Conservation (phyloP, 768 basidiomycete genomes). For the Tephrocybe rancida region DNA sequence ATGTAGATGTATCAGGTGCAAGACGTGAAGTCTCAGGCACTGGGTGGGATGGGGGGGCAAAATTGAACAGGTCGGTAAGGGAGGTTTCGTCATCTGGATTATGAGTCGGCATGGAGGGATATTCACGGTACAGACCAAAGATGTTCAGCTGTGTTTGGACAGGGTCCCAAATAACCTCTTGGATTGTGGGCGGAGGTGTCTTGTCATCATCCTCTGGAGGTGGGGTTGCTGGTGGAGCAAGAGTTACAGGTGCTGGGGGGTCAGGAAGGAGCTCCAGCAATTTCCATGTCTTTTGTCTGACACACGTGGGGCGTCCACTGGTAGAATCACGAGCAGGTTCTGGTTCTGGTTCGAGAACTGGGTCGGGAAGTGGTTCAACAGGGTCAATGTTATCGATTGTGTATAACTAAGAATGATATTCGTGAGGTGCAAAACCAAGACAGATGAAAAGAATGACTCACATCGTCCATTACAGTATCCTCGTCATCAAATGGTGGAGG, state of each 20-base stretch:
- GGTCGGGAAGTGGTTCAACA: too few relatives aligned
- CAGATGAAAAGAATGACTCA: too few relatives aligned
- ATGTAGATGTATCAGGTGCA: neutral
- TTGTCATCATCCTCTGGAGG: neutral
- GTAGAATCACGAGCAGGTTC: too few relatives aligned
- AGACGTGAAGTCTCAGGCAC: neutral
- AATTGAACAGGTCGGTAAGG: slow-evolving; percentile 4
- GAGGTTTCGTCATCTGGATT: slow-evolving; percentile 12
- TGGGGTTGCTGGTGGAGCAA: neutral
- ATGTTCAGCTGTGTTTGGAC: slow-evolving; percentile 9
- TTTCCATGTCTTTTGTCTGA: too few relatives aligned
- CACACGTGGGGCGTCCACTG: too few relatives aligned
- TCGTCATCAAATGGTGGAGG: neutral
- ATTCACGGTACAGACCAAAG: slow-evolving; percentile 17
- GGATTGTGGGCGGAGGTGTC: neutral
- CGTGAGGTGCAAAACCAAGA: too few relatives aligned
- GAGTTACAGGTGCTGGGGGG: neutral
- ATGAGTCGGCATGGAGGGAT: slow-evolving; percentile 11
- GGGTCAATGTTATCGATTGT: too few relatives aligned
- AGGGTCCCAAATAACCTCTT: slow-evolving; percentile 2
- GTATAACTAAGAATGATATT: too few relatives aligned
- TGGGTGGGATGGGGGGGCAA: neutral
- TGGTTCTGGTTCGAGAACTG: too few relatives aligned
- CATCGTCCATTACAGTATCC: too few relatives aligned
- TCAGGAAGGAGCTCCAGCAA: neutral